Evolutionary conservation across 768 basidiomycete species (phyloP).

Genomic region (Mycena vulgaris): DNA sequence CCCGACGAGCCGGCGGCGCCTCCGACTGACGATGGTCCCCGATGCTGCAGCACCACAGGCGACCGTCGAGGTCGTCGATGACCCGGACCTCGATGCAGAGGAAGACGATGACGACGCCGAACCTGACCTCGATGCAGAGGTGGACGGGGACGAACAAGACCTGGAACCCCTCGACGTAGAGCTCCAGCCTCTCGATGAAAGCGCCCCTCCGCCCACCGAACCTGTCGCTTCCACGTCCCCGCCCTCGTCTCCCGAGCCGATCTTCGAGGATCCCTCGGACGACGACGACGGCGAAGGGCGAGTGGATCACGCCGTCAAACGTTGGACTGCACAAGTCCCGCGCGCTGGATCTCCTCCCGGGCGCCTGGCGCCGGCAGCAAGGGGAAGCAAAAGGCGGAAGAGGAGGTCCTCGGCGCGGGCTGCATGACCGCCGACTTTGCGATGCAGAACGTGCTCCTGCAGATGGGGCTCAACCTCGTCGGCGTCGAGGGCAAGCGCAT

Average conservation of each 20-base stretch:
- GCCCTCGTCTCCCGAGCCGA: constrained; percentile 48
- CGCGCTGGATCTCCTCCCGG: constrained; percentile 86
- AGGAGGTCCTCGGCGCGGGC: constrained; percentile 72
- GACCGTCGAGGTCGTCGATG: constrained; percentile 27
- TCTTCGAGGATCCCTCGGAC: constrained; percentile 85
- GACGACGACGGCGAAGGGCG: constrained; percentile 90
- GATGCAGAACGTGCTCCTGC: constrained; percentile 97
- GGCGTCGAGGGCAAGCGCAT: constrained; percentile 93
- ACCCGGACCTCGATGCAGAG: background rate
- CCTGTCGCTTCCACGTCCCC: constrained; percentile 37
- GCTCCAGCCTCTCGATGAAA: constrained; percentile 53
- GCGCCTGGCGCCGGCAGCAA: constrained; percentile 53
- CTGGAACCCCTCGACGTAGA: constrained; percentile 64
- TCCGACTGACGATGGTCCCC: constrained; percentile 28
- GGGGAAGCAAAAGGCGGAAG: constrained; percentile 54
- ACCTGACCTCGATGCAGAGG: constrained; percentile 22
- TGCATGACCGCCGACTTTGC: constrained; percentile 99
- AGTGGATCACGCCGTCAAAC: constrained; percentile 97
- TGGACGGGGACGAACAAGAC: constrained; percentile 37
- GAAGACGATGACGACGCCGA: constrained; percentile 24
- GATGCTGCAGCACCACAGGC: constrained; percentile 31
- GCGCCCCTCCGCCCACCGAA: constrained; percentile 13
- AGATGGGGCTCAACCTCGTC: constrained; percentile 93
- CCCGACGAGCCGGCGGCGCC: constrained; percentile 5
- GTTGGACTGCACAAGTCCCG: constrained; percentile 89